Evolutionary conservation across 768 basidiomycete species (phyloP).

Genomic region (Collybiopsis luxurians): DNA sequence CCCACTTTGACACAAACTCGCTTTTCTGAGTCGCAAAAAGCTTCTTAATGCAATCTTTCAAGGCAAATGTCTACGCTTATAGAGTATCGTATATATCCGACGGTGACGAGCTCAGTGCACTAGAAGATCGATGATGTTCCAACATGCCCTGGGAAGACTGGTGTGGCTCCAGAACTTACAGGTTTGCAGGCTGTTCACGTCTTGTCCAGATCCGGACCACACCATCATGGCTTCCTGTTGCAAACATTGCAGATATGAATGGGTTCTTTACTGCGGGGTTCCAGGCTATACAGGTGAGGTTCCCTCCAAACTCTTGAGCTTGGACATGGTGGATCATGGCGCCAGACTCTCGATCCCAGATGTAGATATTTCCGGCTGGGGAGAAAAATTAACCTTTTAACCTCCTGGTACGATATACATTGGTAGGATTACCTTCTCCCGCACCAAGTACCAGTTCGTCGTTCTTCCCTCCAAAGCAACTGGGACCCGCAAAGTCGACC

Average conservation of each 20-base stretch:
- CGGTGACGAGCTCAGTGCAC: too few species aligned
- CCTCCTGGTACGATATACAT: too few species aligned
- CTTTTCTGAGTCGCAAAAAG: too few species aligned
- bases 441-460: conserved; percentile 79
- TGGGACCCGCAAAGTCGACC: conserved; percentile 77
- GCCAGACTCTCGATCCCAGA: conserved; percentile 84
- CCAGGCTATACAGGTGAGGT: conserved; percentile 81
- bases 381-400: background rate
- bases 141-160: too few species aligned
- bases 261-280: conserved; percentile 62
- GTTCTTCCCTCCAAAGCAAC: conserved; percentile 79
- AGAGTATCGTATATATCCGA: too few species aligned
- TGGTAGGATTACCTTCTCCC: conserved; percentile 52
- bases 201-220: conserved; percentile 72
- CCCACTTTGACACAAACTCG: too few species aligned
- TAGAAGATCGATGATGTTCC: too few species aligned
- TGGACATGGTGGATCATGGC: conserved; percentile 68
- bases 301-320: conserved; percentile 59
- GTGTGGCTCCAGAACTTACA: too few species aligned
- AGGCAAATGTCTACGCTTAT: too few species aligned
- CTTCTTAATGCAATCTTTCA: too few species aligned
- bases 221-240: conserved; percentile 77
- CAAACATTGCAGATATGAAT: conserved; percentile 78
- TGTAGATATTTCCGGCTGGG: conserved; percentile 76
- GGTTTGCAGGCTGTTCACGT: conserved; percentile 19